Evolutionary conservation across 1,139 yeast species (phyloP).

Genomic region (Tardiomyces depauwii): DNA sequence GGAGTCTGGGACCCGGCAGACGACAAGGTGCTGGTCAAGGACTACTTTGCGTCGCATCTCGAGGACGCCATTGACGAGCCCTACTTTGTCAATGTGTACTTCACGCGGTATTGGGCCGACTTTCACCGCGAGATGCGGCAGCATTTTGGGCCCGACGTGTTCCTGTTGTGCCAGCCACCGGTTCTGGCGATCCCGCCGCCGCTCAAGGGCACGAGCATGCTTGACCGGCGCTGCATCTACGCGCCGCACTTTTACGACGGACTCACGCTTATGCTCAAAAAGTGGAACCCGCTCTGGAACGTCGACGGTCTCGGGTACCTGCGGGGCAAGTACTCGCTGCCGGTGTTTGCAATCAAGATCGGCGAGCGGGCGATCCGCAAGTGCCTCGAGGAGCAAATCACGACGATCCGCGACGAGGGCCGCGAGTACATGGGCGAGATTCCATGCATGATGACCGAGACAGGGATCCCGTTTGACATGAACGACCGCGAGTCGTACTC

Average conservation of each 20-base stretch:
- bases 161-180: constrained; percentile 71
- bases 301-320: constrained; percentile 77
- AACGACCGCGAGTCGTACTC: constrained; percentile 52
- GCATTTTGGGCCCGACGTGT: constrained; percentile 34
- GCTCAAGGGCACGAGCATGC: constrained; percentile 39
- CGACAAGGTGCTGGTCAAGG: constrained; percentile 25
- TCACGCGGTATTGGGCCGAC: constrained; percentile 44
- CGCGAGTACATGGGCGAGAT: constrained; percentile 22
- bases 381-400: constrained; percentile 56
- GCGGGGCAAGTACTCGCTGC: constrained; percentile 60
- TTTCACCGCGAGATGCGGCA: constrained; percentile 46
- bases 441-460: constrained; percentile 67
- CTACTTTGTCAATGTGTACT: constrained; percentile 53
- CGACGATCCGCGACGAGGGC: constrained; percentile 54
- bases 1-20: constrained; percentile 54
- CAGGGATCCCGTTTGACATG: constrained; percentile 98
- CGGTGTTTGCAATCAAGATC: constrained; percentile 61
- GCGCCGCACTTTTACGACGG: constrained; percentile 90
- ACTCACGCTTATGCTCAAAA: constrained; percentile 51
- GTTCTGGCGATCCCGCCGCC: constrained; percentile 72
- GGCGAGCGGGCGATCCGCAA: constrained; percentile 71
- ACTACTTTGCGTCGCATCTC: constrained; percentile 36
- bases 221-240: constrained; percentile 56
- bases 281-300: constrained; percentile 47
- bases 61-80: constrained; percentile 37